These are phyloP conservation scores for Sporothrix schenckii DNA, from an alignment of 2,329 filamentous ascomycete species.

Conservation along the genomic window DNA sequence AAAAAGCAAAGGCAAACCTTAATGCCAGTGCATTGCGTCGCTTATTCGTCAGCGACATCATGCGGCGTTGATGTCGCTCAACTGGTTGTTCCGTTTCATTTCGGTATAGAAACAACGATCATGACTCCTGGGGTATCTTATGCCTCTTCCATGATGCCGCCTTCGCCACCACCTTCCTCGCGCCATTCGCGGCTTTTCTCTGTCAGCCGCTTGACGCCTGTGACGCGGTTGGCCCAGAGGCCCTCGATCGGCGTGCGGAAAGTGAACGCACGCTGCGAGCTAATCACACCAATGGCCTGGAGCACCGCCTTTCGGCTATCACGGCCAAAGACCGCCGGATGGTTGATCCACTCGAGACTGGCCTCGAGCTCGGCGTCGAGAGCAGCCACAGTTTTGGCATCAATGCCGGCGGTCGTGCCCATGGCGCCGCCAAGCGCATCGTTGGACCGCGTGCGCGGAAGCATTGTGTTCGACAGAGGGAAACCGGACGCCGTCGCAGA, in stretches of 20 bases:
- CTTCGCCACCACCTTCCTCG: conserved; percentile 77
- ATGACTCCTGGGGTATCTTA: conserved; percentile 39
- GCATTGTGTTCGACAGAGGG: conserved; percentile 45
- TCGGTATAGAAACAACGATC: neutral
- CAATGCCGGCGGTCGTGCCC: conserved; percentile 68
- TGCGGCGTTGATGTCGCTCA: conserved; percentile 9
- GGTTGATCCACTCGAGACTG: conserved; percentile 94
- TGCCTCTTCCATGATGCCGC: conserved; percentile 63
- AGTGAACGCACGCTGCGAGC: conserved; percentile 89
- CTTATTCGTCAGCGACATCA: neutral
- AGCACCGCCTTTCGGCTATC: conserved; percentile 95
- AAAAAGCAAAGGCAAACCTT: neutral
- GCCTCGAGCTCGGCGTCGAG: conserved; percentile 89
- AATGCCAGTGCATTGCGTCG: neutral
- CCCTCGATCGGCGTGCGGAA: conserved; percentile 88
- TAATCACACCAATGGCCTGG: conserved; percentile 95
- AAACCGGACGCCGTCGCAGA: conserved; percentile 49
- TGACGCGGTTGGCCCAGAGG: conserved; percentile 82
- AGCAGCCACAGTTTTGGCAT: conserved; percentile 76
- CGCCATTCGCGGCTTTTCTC: conserved; percentile 90
- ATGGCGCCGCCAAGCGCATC: conserved; percentile 61
- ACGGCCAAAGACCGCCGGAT: conserved; percentile 90
- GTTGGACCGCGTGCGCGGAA: conserved; percentile 57
- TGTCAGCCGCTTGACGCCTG: conserved; percentile 78
- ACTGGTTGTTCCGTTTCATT: neutral